Evolutionary conservation across 2,329 filamentous ascomycete species (phyloP).

Genomic region (Alternaria triticina): DNA sequence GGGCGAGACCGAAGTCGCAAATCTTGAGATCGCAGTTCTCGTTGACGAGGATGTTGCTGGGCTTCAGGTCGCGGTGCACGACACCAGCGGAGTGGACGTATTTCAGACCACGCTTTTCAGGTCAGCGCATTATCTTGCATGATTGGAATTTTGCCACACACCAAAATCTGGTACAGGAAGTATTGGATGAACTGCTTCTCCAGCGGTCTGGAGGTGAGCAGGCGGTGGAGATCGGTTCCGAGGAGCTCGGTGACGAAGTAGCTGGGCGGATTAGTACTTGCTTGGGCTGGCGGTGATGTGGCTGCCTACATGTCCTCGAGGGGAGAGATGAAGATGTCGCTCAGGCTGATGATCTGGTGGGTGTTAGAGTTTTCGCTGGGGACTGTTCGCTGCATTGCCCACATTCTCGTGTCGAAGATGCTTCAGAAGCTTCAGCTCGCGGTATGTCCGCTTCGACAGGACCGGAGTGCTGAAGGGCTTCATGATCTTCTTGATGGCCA

Average conservation of each 20-base stretch:
- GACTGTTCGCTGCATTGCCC: slow-evolving; percentile 31
- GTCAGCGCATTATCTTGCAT: slow-evolving; percentile 55
- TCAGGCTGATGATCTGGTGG: slow-evolving; percentile 85
- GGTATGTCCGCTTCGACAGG: slow-evolving; percentile 94
- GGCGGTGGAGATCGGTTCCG: slow-evolving; percentile 92
- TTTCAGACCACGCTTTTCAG: slow-evolving; percentile 84
- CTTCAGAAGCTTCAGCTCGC: slow-evolving; percentile 96
- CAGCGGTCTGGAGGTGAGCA: slow-evolving; percentile 91
- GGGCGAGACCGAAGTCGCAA: slow-evolving; percentile 96
- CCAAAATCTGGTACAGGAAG: slow-evolving; percentile 98
- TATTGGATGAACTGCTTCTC: slow-evolving; percentile 99
- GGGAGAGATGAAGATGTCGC: slow-evolving; percentile 99
- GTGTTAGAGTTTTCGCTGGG: slow-evolving; percentile 22
- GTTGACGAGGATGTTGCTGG: slow-evolving; percentile 98
- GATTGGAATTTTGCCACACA: slow-evolving; percentile 65
- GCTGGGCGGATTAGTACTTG: slow-evolving; percentile 56
- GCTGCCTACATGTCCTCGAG: slow-evolving; percentile 90
- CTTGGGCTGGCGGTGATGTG: background rate
- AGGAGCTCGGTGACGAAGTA: slow-evolving; percentile 98
- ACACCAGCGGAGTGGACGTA: slow-evolving; percentile 99
- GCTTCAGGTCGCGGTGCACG: slow-evolving; percentile 96
- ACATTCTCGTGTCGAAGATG: slow-evolving; percentile 97
- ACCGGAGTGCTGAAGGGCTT: slow-evolving; percentile 99
- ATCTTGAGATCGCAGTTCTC: slow-evolving; percentile 99
- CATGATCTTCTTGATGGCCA: slow-evolving; percentile 99